These are phyloP conservation scores for Talaromyces sp. DNA, from an alignment of 2,329 filamentous ascomycete genomes.

Conservation along the genomic window DNA sequence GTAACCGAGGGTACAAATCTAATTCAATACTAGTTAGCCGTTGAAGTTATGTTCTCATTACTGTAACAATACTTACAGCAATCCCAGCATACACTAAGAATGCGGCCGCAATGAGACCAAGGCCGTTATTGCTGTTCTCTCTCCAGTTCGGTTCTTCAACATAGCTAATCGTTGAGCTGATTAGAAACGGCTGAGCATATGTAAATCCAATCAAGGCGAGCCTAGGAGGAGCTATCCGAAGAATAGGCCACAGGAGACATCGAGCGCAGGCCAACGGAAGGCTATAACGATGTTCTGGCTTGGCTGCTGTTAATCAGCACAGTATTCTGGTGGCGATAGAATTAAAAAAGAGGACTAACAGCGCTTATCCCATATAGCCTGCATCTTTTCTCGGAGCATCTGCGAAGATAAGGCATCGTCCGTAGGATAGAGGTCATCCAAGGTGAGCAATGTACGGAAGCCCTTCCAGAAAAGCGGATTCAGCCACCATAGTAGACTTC, in stretches of 20 bases:
- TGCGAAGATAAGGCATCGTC: background rate
- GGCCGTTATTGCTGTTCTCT: slow-evolving; percentile 28
- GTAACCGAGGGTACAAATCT: slow-evolving; percentile 23
- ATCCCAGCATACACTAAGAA: slow-evolving; percentile 39
- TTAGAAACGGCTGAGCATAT: slow-evolving; percentile 1
- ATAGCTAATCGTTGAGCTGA: slow-evolving; percentile 3
- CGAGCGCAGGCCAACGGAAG: background rate
- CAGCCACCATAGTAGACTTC: slow-evolving; percentile 4
- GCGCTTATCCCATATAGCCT: background rate
- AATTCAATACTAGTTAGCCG: background rate
- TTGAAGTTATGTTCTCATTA: background rate
- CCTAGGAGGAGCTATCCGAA: slow-evolving; percentile 12
- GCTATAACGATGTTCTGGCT: background rate
- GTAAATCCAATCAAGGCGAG: background rate
- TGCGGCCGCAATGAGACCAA: slow-evolving; percentile 42
- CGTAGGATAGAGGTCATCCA: slow-evolving; percentile 1
- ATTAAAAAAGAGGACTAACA: background rate
- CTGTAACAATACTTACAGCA: slow-evolving; percentile 26
- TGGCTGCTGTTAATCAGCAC: background rate
- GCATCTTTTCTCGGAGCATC: background rate
- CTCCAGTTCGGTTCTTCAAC: slow-evolving; percentile 19
- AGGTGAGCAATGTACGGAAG: slow-evolving; percentile 1
- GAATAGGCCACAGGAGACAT: slow-evolving; percentile 22
- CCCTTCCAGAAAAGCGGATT: background rate
- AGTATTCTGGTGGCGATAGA: background rate